Conservation (phyloP, 2,329 filamentous ascomycete genomes). For the Sporothrix mexicana region DNA sequence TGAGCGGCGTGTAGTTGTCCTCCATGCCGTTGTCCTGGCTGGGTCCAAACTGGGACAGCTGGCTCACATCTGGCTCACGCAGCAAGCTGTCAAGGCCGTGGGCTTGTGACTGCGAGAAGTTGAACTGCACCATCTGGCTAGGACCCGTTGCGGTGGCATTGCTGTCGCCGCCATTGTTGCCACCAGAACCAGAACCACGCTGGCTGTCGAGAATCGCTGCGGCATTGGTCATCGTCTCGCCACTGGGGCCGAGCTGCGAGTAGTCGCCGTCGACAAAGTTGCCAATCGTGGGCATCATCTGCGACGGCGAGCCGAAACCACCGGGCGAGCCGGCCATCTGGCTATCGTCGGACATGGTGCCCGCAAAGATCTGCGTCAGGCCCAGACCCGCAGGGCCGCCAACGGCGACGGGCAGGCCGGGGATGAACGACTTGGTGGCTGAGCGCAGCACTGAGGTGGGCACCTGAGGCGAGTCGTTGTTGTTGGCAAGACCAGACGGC, state of each 20-base stretch:
- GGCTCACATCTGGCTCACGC: conserved; percentile 57
- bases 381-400: conserved; percentile 69
- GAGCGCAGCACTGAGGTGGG: conserved; percentile 71
- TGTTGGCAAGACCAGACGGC: conserved; percentile 44
- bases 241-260: conserved; percentile 54
- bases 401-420: conserved; percentile 64
- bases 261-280: conserved; percentile 65
- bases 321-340: conserved; percentile 45
- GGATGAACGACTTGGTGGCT: conserved; percentile 72
- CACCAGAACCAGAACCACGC: conserved; percentile 35
- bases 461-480: conserved; percentile 57
- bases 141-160: conserved; percentile 29
- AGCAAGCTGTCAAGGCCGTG: conserved; percentile 64
- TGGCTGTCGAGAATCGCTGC: conserved; percentile 58
- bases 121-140: conserved; percentile 55
- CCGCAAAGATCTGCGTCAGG: conserved; percentile 88
- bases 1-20: conserved; percentile 69
- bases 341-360: conserved; percentile 75
- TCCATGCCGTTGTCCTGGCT: conserved; percentile 84
- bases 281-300: conserved; percentile 63
- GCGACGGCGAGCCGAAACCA: conserved; percentile 48
- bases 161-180: conserved; percentile 28
- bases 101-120: conserved; percentile 66
- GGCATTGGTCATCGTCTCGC: conserved; percentile 57
- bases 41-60: conserved; percentile 72